Percentiles rank a stretch among this genome's conserved stretches.
phyloP scores from a whole-genome alignment of 805 yeast genomes.

The Candida bentonensis region DNA sequence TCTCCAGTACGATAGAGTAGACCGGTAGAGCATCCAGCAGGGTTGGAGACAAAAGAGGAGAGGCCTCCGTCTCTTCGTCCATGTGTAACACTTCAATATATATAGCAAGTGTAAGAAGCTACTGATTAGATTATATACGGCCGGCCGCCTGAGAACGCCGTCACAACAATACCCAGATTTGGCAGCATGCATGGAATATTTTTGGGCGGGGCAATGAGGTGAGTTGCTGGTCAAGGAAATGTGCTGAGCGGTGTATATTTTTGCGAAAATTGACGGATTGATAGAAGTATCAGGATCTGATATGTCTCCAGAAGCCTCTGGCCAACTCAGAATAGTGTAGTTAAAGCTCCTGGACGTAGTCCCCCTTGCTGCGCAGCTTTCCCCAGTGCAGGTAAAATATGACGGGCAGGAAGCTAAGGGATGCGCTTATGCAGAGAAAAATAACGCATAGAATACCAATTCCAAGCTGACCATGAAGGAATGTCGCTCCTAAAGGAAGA shows the following conservation, averaged over 20 bases:
- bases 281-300: too few species aligned
- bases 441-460: neutral
- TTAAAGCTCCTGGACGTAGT: neutral
- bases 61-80: conserved; percentile 1
- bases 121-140: too few species aligned
- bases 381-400: neutral
- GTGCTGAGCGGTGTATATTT: too few species aligned
- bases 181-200: too few species aligned
- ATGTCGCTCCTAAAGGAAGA: conserved; percentile 3
- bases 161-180: too few species aligned
- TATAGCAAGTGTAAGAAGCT: too few species aligned
- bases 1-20: conserved; percentile 19
- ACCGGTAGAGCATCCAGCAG: conserved; percentile 24
- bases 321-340: neutral
- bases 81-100: too few species aligned
- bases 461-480: neutral
- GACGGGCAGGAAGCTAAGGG: neutral
- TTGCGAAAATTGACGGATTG: too few species aligned
- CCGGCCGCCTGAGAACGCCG: too few species aligned
- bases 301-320: too few species aligned
- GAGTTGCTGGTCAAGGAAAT: too few species aligned
- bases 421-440: neutral
- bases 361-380: neutral
- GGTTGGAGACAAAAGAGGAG: conserved; percentile 5
- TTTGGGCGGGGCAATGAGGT: too few species aligned